These are phyloP conservation scores for Zygnema cylindricum DNA, from an alignment of 139 green algal genomes.

Conservation along the genomic window DNA sequence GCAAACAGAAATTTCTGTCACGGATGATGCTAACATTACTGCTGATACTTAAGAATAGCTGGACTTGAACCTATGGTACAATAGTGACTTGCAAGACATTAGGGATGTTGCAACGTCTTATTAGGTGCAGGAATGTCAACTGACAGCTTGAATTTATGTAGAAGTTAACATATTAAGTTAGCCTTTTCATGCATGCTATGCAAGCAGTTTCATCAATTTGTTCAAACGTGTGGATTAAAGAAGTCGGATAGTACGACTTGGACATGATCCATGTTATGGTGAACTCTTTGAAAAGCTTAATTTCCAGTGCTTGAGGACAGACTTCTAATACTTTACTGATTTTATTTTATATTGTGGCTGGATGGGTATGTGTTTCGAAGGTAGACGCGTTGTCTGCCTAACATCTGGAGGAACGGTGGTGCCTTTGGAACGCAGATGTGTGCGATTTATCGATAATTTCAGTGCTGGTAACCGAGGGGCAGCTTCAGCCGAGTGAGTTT, in stretches of 20 bases:
- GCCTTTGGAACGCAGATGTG: slow-evolving; percentile 89
- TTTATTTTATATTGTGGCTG: background rate
- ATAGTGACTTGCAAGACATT: too few species aligned
- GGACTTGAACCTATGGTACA: too few species aligned
- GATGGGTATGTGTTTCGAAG: background rate
- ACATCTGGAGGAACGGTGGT: slow-evolving; percentile 96
- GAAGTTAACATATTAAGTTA: background rate
- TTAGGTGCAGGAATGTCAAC: too few species aligned
- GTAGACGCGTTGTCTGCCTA: slow-evolving; percentile 70
- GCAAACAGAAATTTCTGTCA: too few species aligned
- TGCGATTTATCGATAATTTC: slow-evolving; percentile 99
- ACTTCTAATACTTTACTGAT: background rate
- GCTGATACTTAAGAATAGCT: too few species aligned
- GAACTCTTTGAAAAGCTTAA: background rate
- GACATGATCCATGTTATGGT: background rate
- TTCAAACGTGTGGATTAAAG: background rate
- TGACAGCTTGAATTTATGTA: background rate
- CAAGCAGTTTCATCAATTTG: background rate
- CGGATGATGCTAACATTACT: too few species aligned
- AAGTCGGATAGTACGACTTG: too few species aligned
- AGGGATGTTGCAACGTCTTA: too few species aligned
- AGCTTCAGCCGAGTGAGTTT: slow-evolving; percentile 77
- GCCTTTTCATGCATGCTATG: background rate
- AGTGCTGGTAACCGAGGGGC: slow-evolving; percentile 82
- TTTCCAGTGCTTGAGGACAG: background rate